Evolutionary conservation across 352 stramenopile species (phyloP), one percentile per base, ranked within the genome.

Genomic region (Phytophthora kernoviae): DNA sequence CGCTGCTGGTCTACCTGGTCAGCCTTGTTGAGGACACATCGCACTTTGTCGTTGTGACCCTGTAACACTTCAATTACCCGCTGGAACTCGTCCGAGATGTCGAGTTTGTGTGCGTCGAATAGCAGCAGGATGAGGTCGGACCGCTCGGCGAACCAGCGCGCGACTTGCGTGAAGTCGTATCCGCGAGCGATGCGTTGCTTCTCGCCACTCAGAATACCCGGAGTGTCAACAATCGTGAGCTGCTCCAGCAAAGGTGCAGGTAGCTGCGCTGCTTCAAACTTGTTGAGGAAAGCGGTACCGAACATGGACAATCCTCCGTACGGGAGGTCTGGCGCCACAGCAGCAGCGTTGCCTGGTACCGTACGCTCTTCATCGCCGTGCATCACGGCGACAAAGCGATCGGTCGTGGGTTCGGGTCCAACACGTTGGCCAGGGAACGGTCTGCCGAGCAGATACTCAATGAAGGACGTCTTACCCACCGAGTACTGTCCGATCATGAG

Each of bases 101-200:
- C 97, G 20, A 99, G 81, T 75, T 99, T 99, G 80, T 99, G 96
- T 17, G 97, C 96, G 81, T 99, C 97, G 77, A 99, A 99, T n/a
- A 99, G 81, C 8, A 99, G 76, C 54, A 99, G 77, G 65, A 99
- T 99, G 47, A 98, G 88, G 71, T 99, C 97, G 15, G 95, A 97
- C 27, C 96, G 92, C 80, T 98, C 95, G 7, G 94, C 96, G 69
- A 99, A 98, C 90, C 90, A 97, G 50, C 84, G 79, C 21, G 91
- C 76, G 6, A 98, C 88, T 37, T 95, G 75, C 7, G 87, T 86
- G 68, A 99, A 99, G 79, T 99, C 96, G 78, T 99, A 99, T 12
- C 93, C 93, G 49, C 98, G 90, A 40, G 96, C 90, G 26, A 98
- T 94, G 44, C 96, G 80, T 67, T 99, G 97, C 77, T 99, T 99